Evolutionary conservation across 345 rosid genomes (phyloP).

Genomic region (Hibiscus trionum): DNA sequence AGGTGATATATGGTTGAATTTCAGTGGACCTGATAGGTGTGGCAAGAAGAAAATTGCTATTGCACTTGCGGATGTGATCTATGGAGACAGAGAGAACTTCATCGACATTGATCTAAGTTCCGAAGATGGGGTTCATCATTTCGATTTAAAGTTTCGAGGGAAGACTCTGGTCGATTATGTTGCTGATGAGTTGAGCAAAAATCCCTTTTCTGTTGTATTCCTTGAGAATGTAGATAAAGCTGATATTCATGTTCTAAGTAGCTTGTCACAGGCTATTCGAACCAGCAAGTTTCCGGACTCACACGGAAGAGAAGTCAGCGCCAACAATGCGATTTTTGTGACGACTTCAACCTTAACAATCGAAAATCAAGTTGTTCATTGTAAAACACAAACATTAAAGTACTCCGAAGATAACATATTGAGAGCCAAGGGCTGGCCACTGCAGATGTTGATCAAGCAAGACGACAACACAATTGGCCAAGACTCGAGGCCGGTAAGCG

Average conservation of each 20-base stretch:
- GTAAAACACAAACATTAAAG: background rate
- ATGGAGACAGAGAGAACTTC: constrained; percentile 41
- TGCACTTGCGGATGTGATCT: constrained; percentile 49
- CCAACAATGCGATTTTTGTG: constrained; percentile 47
- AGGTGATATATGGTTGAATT: constrained; percentile 61
- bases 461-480: constrained; percentile 1
- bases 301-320: constrained; percentile 54
- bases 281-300: constrained; percentile 60
- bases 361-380: constrained; percentile 9
- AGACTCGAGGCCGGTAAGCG: background rate
- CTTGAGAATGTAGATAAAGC: constrained; percentile 72
- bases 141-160: constrained; percentile 41
- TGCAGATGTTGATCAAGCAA: constrained; percentile 40
- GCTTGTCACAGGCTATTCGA: constrained; percentile 44
- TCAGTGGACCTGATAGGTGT: constrained; percentile 47
- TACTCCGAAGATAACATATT: constrained; percentile 48
- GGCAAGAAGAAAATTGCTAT: constrained; percentile 50
- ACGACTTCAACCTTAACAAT: constrained; percentile 31
- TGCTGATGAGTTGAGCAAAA: constrained; percentile 51
- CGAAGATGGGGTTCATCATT: constrained; percentile 14
- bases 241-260: constrained; percentile 39
- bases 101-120: constrained; percentile 49
- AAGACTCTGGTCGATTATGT: constrained; percentile 57
- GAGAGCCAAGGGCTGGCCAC: constrained; percentile 36
- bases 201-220: constrained; percentile 51